Percentiles rank a stretch among this genome's conserved stretches.
These are phyloP conservation scores for Tolypocladium amazonense DNA, from an alignment of 2,329 filamentous ascomycete genomes.

Conservation along the genomic window DNA sequence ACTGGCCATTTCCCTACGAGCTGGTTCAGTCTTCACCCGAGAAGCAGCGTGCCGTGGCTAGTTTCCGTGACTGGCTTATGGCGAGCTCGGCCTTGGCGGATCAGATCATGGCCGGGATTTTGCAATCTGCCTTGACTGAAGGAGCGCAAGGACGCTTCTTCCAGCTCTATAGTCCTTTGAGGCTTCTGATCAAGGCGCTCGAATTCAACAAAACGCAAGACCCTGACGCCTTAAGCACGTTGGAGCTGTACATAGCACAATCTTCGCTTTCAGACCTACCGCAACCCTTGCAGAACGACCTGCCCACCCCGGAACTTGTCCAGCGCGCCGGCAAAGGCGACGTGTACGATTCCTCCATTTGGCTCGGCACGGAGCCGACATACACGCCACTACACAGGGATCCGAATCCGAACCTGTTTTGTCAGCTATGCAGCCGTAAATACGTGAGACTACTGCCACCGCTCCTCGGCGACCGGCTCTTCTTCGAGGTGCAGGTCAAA, in stretches of 20 bases:
- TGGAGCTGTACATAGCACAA: slow-evolving; percentile 77
- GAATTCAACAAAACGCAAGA: slow-evolving; percentile 30
- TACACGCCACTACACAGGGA: slow-evolving; percentile 87
- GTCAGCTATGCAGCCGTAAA: slow-evolving; percentile 70
- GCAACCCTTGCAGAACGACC: slow-evolving; percentile 44
- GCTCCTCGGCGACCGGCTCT: slow-evolving; percentile 50
- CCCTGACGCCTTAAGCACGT: slow-evolving; percentile 8
- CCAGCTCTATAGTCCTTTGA: slow-evolving; percentile 50
- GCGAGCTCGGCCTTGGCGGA: slow-evolving; percentile 15
- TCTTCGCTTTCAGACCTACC: slow-evolving; percentile 63
- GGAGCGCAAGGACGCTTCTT: slow-evolving; percentile 30
- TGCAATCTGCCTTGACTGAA: slow-evolving; percentile 15
- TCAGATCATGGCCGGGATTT: slow-evolving; percentile 18
- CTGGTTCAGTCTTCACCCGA: slow-evolving; percentile 15
- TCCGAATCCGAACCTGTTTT: slow-evolving; percentile 87
- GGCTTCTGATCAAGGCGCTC: slow-evolving; percentile 50
- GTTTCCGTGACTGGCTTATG: slow-evolving; percentile 18
- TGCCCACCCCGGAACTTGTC: slow-evolving; percentile 59
- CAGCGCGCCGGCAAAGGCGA: slow-evolving; percentile 59
- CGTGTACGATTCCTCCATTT: slow-evolving; percentile 77
- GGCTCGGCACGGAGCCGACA: slow-evolving; percentile 79
- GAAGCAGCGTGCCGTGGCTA: slow-evolving; percentile 7
- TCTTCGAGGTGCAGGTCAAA: slow-evolving; percentile 35
- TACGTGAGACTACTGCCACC: slow-evolving; percentile 61
- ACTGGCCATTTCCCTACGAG: slow-evolving; percentile 27